Evolutionary conservation across 495 filamentous ascomycete genomes (phyloP).

Genomic region (Cenococcum geophilum): DNA sequence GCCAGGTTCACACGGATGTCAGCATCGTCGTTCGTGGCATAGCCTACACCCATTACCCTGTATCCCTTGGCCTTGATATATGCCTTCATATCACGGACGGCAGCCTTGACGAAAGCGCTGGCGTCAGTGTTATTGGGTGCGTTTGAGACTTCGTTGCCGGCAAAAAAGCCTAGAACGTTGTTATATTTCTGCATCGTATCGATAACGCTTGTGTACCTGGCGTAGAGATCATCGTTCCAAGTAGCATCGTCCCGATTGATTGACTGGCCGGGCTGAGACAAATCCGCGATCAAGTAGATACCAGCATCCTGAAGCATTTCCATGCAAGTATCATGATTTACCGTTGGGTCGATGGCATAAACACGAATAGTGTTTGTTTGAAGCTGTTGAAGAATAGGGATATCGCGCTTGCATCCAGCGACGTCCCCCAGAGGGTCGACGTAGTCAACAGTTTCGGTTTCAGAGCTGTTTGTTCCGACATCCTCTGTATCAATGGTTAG

Average conservation of each 20-base stretch:
- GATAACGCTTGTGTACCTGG: conserved; percentile 75
- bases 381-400: conserved; percentile 70
- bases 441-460: conserved; percentile 41
- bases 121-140: conserved; percentile 71
- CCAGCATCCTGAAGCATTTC: conserved; percentile 70
- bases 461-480: conserved; percentile 43
- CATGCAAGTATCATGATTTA: conserved; percentile 84
- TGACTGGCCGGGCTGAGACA: conserved; percentile 70
- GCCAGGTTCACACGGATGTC: conserved; percentile 72
- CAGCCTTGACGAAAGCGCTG: conserved; percentile 91
- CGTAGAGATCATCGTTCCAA: conserved; percentile 71
- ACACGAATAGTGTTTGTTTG: conserved; percentile 87
- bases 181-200: conserved; percentile 71
- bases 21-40: conserved; percentile 86
- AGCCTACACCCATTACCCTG: conserved; percentile 80
- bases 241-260: conserved; percentile 73
- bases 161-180: conserved; percentile 93
- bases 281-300: conserved; percentile 90
- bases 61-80: conserved; percentile 79
- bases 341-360: conserved; percentile 78
- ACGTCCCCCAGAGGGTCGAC: conserved; percentile 67
- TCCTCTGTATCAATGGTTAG: conserved; percentile 40
- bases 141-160: conserved; percentile 95
- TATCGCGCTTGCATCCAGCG: conserved; percentile 66
- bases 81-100: conserved; percentile 87